Conservation (phyloP, 768 basidiomycete species). For the Rhodotorula diobovata region DNA sequence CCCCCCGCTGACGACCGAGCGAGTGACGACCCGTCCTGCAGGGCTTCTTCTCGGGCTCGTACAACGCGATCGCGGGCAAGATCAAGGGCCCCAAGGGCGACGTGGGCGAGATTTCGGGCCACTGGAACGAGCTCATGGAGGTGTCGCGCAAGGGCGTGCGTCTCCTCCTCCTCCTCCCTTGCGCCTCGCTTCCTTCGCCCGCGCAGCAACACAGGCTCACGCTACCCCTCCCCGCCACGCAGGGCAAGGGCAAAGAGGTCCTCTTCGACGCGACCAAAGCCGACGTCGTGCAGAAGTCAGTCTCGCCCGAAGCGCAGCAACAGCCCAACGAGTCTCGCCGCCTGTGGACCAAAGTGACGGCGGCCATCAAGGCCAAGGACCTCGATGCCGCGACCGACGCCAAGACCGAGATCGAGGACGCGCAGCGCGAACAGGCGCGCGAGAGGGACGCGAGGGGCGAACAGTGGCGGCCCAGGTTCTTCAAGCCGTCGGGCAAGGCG, state of each 20-base stretch:
- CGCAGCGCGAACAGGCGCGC: slow-evolving; percentile 74
- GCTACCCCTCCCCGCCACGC: background rate
- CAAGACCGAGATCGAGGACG: slow-evolving; percentile 84
- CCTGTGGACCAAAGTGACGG: slow-evolving; percentile 77
- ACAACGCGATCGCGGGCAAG: slow-evolving; percentile 81
- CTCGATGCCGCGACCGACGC: slow-evolving; percentile 91
- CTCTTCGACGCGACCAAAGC: slow-evolving; percentile 80
- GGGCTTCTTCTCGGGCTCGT: slow-evolving; percentile 93
- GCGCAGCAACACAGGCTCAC: background rate
- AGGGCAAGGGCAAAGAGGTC: slow-evolving; percentile 61
- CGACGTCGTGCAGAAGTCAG: slow-evolving; percentile 70
- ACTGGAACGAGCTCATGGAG: slow-evolving; percentile 88
- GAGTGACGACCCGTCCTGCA: too few species aligned
- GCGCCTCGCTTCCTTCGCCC: background rate
- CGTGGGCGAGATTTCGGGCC: slow-evolving; percentile 78
- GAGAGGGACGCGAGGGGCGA: slow-evolving; percentile 68
- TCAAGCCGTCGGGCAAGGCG: slow-evolving; percentile 63
- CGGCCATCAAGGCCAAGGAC: slow-evolving; percentile 77
- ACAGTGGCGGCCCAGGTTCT: slow-evolving; percentile 71
- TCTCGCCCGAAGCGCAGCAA: slow-evolving; percentile 79
- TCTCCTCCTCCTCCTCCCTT: slow-evolving; percentile 21
- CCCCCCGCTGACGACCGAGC: too few species aligned
- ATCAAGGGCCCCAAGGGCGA: slow-evolving; percentile 63
- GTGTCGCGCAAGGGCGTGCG: slow-evolving; percentile 65
- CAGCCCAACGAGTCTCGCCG: slow-evolving; percentile 79